Base-by-base conservation (phyloP, 768 basidiomycete genomes). In the Auricularia sp. region DNA sequence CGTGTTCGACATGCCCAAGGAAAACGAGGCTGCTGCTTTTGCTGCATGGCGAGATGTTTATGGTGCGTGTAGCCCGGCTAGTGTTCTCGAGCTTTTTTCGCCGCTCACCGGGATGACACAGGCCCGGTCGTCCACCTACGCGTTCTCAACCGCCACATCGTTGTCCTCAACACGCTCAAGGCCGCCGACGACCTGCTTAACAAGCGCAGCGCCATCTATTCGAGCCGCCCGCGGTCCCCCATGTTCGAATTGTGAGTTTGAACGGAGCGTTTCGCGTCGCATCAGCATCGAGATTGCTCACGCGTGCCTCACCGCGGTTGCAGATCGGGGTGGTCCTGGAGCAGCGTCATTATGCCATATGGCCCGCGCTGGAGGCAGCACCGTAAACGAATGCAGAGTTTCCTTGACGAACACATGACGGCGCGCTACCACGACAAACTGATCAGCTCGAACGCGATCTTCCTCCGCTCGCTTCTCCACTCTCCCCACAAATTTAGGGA, bases 161-260 rank as follows among this genome's bases (percentile, higher is more conserved):
- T 75, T 23, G 58, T 75, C 12, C 54, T 75, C 47, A 77, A 77
- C 67, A 71, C 69, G 33, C 69, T 70, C 54, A 69, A 70, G 59
- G 68, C 71, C 18, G 75, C 72, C 1, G 62, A 56, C 6, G 80
- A 81, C 10, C 70, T 81, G 10, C 68, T 80, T 16, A 76, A 78
- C 21, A 74, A 74, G 44, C 73, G 75, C 16, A 67, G 67, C 33
- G 60, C 43, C 12, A 69, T 72, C 42, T 74, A 72, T 64, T 72
- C 71, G 3, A 67, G 66, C 67, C 66, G 74, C 67, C 73, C 74
- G 3, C 42, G 62, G 36, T 60, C 47, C 12, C 43, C 64, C 5
- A 65, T 67, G 64, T n/a, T 66, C 21, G 47, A 51, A 18, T 18
- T 51, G 47, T 51, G 47, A 8, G 18, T n/a, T 59, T 18, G 47